Percentiles rank a stretch among this genome's conserved stretches.
Evolutionary conservation across 129 eudicot genomes (phyloP).

Genomic region (Erigeron canadensis): DNA sequence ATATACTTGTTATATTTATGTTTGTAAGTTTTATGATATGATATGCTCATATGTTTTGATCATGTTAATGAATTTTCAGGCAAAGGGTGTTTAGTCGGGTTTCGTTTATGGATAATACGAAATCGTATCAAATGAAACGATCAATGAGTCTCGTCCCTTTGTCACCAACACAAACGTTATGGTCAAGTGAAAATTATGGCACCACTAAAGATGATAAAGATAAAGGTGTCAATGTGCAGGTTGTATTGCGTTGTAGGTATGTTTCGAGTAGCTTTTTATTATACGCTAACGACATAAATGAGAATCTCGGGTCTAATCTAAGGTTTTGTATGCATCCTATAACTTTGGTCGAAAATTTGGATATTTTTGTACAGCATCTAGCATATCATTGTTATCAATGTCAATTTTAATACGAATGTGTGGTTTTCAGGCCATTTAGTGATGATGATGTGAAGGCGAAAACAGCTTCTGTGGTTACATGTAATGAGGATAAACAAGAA

Average conservation of each 20-base stretch:
- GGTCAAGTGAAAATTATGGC: slow-evolving; percentile 49
- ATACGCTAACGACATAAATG: background rate
- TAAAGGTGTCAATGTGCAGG: slow-evolving; percentile 61
- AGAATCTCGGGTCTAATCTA: background rate
- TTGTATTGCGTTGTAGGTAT: slow-evolving; percentile 59
- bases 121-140: slow-evolving; percentile 40
- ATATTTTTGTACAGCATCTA: background rate
- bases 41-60: background rate
- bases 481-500: slow-evolving; percentile 50
- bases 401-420: background rate
- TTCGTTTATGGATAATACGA: slow-evolving; percentile 42
- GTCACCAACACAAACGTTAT: slow-evolving; percentile 47
- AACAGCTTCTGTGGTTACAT: slow-evolving; percentile 42
- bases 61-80: slow-evolving; percentile 21
- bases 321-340: background rate
- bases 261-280: slow-evolving; percentile 5
- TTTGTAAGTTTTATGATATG: background rate
- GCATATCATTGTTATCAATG: background rate
- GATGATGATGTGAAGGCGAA: slow-evolving; percentile 49
- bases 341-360: background rate
- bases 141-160: slow-evolving; percentile 31
- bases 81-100: slow-evolving; percentile 29
- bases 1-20: background rate
- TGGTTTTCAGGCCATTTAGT: slow-evolving; percentile 48
- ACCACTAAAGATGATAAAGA: slow-evolving; percentile 43